These are phyloP conservation scores for Sungouiozyma ichnusensis DNA, from an alignment of 805 yeast genomes.

Conservation along the genomic window DNA sequence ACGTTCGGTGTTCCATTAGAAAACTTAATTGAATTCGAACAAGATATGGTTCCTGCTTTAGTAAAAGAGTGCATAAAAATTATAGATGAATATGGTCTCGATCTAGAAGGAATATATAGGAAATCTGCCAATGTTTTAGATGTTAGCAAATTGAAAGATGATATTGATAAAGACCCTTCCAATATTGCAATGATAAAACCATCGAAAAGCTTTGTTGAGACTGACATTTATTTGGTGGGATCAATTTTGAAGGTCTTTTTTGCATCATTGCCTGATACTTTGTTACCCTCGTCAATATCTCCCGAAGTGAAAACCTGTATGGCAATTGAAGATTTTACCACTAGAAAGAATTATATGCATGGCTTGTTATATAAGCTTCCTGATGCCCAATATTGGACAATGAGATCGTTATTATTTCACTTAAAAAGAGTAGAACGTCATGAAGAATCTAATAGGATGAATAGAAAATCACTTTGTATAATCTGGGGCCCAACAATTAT, in stretches of 20 bases:
- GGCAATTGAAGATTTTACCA: conserved; percentile 50
- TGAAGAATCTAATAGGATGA: conserved; percentile 68
- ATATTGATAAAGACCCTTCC: conserved; percentile 68
- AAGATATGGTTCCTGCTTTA: conserved; percentile 83
- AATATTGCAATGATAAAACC: conserved; percentile 45
- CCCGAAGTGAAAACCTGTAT: conserved; percentile 42
- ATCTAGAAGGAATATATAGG: conserved; percentile 83
- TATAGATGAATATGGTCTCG: conserved; percentile 74
- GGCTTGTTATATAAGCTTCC: conserved; percentile 82
- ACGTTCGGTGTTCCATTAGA: conserved; percentile 85
- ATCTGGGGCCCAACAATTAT: conserved; percentile 93
- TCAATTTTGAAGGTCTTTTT: conserved; percentile 78
- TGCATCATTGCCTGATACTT: conserved; percentile 62
- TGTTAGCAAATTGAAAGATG: conserved; percentile 59
- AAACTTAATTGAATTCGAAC: conserved; percentile 64
- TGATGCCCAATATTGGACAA: conserved; percentile 89
- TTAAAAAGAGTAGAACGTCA: conserved; percentile 59
- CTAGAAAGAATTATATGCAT: conserved; percentile 68
- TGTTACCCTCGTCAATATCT: conserved; percentile 21
- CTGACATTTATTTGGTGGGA: conserved; percentile 82
- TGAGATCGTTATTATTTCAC: conserved; percentile 78
- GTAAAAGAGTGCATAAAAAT: conserved; percentile 83
- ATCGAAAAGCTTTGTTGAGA: conserved; percentile 51
- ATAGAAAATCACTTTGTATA: conserved; percentile 65
- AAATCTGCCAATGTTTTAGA: conserved; percentile 70